Evolutionary conservation across 192 early-diverging fungal genomes (phyloP), one percentile per base, ranked within the genome.

Genomic region (Gigaspora rosea): DNA sequence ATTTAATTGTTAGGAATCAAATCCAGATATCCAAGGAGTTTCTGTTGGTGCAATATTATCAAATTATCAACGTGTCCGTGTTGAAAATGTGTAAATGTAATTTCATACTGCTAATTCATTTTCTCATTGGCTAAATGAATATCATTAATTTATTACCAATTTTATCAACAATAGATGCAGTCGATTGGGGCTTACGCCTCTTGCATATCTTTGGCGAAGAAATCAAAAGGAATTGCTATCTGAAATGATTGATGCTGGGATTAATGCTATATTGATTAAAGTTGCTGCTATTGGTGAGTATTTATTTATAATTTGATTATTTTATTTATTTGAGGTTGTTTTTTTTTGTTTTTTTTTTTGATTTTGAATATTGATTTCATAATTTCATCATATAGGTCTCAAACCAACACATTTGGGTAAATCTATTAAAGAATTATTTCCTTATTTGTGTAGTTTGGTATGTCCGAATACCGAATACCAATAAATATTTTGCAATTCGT

Each of bases 41-140:
- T 93, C 94, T 35, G 91, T 94, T 18, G 97, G 97, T 20, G 97
- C 97, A 1, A 99, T 99, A 68, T 86, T 99, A 69, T 98, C 96
- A 4, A 95, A 91, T 79, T 99, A 98, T 84, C 97, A 99, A 81
- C 89, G 96, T n/a, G 92, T 97, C 62, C 92, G 97, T 46, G 95
- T 99, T 5, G 95, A 99, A 80, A 85, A 96, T 83, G 94, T 99
- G 86, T 97, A 89, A 68, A 88, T 78, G 36, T 66, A 47, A 41
- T 66, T 41, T 46, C 8, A 18, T 47, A 15, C 22, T 35, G 22
- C 15, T 12, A 1, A 33, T 33, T 62, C 3, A 22, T 32, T 61
- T 61, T 61, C 32, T 13, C 15, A 10, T 32, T 6, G 27, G 22
- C 22, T 62, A 20, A 4, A 0, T 1, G 15, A 33, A 13, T 62